Base-by-base conservation (phyloP, 768 basidiomycete genomes). In the Termitomyces sp. region DNA sequence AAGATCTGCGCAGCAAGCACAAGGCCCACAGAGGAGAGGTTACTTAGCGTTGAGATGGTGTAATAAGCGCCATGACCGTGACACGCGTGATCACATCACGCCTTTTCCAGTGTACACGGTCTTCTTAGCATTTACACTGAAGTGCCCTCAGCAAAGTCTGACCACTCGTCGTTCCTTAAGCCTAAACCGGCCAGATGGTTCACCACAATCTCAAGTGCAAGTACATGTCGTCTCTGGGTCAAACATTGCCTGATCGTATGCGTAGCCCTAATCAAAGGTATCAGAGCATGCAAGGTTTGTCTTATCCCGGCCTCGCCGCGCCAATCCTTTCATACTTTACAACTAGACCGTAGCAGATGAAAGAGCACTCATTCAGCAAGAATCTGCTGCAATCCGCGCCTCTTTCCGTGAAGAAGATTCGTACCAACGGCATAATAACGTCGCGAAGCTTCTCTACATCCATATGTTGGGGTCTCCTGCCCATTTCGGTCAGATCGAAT, bases 401-500 rank as follows among this genome's bases (percentile, higher is more conserved):
- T 94, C 94, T 0, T 98, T 99, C 75, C 86, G 94, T 59, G 95
- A 97, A 71, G 97, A 98, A 71, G 97, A 98, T 77, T 87, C 94
- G 2, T 93, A 88, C 71, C 83, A 93, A 56, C 87, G 97, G 54
- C 91, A 99, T 71, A 91, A 98, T 79, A 98, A 95, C 73, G 87
- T 99, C 68, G 96, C 95, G 57, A 98, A 98, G 70, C 83, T 98
- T 24, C 85, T 99, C 59, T 98, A 99, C 76, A 97, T 97, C 74
- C 92, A 96, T 70, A 98, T 99, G 94, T 87, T 97, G 39, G 97
- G 97, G 56, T 98, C 95, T 46, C 93, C 94, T 9, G 97, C 97
- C 31, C 97, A 99, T 71, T 99, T 98, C 69, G 97, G 96, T 53
- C 97, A 99, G 79, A 98, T 99, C 71, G 94, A 96, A 77, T 95